phyloP scores from a whole-genome alignment of 768 basidiomycete species.

The Collybia sp. region DNA sequence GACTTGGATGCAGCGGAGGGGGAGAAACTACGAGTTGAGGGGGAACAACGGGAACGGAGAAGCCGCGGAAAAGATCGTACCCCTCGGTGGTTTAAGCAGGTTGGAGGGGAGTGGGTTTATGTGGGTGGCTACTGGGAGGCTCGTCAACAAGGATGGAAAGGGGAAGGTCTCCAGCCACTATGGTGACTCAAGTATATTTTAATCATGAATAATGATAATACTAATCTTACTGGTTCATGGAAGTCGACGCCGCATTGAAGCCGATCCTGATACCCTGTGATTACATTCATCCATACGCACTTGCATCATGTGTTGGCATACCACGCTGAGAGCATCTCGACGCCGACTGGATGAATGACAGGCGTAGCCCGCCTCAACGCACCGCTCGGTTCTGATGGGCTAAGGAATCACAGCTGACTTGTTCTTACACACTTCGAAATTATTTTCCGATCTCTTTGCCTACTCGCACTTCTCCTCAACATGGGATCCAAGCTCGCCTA shows the following conservation, averaged over 20 bases:
- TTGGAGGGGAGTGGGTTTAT: constrained; percentile 71
- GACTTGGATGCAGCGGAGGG: constrained; percentile 64
- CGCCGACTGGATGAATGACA: too few species aligned
- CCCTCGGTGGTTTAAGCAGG: constrained; percentile 75
- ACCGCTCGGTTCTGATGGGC: too few species aligned
- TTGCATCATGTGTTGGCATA: background rate
- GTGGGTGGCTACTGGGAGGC: constrained; percentile 83
- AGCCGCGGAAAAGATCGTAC: constrained; percentile 49
- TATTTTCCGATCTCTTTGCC: constrained; percentile 14
- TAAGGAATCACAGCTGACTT: too few species aligned
- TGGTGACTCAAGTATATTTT: constrained; percentile 44
- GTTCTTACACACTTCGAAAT: too few species aligned
- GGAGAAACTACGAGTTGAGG: constrained; percentile 71
- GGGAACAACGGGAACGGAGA: constrained; percentile 70
- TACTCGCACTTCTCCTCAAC: background rate
- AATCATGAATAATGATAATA: background rate
- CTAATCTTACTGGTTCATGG: constrained; percentile 2
- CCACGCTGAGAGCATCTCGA: too few species aligned
- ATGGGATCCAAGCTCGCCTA: too few species aligned
- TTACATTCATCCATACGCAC: background rate
- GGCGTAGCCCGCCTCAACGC: too few species aligned
- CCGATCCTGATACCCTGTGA: too few species aligned
- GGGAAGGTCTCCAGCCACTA: constrained; percentile 39
- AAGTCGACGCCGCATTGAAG: background rate
- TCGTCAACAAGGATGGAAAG: constrained; percentile 60